Evolutionary conservation across 2,329 filamentous ascomycete genomes (phyloP), one percentile per base, ranked within the genome.

Genomic region (Aspergillus neotritici): DNA sequence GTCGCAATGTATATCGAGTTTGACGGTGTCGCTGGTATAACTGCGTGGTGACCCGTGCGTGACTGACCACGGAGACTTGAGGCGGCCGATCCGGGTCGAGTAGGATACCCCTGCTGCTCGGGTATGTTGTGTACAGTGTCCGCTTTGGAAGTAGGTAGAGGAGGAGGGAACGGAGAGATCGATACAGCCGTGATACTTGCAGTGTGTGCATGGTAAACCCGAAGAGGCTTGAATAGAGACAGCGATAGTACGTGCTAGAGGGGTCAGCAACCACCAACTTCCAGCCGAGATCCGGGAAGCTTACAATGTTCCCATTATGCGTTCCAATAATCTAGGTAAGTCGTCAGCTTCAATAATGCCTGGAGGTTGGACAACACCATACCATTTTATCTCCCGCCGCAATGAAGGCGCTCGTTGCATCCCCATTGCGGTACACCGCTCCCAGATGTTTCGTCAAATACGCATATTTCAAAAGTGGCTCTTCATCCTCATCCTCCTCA

Each of bases 381-480:
- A 91, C 87, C 91, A 97, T 94, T 73, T 97, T 97, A 73, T 98
- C 91, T 40, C 91, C 91, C 32, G 86, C 86, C 38, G 94, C 87
- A 38, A 94, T 71, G 63, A 95, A 95, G 7, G 87, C 75, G 66
- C 90, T 96, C 17, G 91, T 96, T 55, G 89, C 87, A 76, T 98
- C 93, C 55, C 88, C 90, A 70, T 94, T 95, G 46, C 89, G 83
- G 70, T 98, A 98, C 29, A 96, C 79, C 34, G 84, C 74, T 17
- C 78, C 81, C 48, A 98, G 71, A 57, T 84, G 83, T 48, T 83
- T 84, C 6, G 93, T 97, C 54, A 97, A 70, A 37, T 88, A 84
- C 39, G 84, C 85, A 65, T 96, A 96, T 68, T 98, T 98, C 57
- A 98, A 79, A 60, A 84, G 85, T 21, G 93, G 94, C 67, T 97